Evolutionary conservation across 805 yeast genomes (phyloP).

Genomic region (Cephaloascus albidus): DNA sequence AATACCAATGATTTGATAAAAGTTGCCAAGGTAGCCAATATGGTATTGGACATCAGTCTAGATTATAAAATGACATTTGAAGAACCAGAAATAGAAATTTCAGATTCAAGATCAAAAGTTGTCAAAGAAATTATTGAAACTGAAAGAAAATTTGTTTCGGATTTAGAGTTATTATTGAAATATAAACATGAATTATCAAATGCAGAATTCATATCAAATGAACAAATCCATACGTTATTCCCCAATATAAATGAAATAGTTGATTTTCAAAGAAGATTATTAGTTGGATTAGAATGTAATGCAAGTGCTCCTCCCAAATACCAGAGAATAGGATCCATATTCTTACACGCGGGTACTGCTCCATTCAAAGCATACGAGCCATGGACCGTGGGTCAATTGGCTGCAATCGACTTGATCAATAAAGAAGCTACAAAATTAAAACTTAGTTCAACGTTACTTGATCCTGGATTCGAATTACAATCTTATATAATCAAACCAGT

Average conservation of each 20-base stretch:
- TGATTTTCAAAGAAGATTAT: constrained; percentile 85
- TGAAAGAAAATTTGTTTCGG: constrained; percentile 89
- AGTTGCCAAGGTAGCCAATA: constrained; percentile 63
- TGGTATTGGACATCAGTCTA: constrained; percentile 43
- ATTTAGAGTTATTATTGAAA: constrained; percentile 61
- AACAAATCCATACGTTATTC: constrained; percentile 70
- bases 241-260: constrained; percentile 79
- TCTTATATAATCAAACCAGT: constrained; percentile 88
- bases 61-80: constrained; percentile 6
- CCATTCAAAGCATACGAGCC: constrained; percentile 88
- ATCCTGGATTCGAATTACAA: constrained; percentile 83
- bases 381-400: constrained; percentile 85
- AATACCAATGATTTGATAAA: constrained; percentile 69
- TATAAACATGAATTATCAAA: constrained; percentile 63
- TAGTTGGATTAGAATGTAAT: constrained; percentile 85
- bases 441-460: constrained; percentile 51
- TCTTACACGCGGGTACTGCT: constrained; percentile 68
- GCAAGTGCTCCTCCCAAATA: constrained; percentile 61
- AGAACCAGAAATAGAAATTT: constrained; percentile 17
- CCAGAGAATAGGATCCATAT: constrained; percentile 85
- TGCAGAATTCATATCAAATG: constrained; percentile 64
- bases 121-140: constrained; percentile 79
- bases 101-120: constrained; percentile 65
- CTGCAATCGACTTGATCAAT: constrained; percentile 74
- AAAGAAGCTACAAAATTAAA: constrained; percentile 50